Base-by-base conservation (phyloP, 352 stramenopile genomes). In the Pythium myriotylum region DNA sequence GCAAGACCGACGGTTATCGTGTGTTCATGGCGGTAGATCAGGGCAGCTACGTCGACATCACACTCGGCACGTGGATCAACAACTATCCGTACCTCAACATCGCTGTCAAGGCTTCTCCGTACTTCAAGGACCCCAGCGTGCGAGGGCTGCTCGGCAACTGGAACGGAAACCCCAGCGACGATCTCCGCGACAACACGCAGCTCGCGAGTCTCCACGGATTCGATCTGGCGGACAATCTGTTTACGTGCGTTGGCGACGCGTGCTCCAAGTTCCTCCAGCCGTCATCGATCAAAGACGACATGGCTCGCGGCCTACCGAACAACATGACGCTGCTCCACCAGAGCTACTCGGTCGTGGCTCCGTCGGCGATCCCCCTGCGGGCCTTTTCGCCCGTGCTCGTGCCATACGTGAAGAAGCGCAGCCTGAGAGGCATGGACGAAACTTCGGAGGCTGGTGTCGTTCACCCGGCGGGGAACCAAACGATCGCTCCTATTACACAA, bases 11-110 rank as follows among this genome's bases (percentile, higher is more conserved):
- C 14, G 59, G 62, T 6, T 77, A 74, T 33, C 70, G 70, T 23
- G 45, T 77, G 24, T 72, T 77, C 29, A 51, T 64, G 17, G 46
- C 27, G 17, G 52, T 47, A 16, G 62, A 77, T 41, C 46, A 69
- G 12, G 50, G 58, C 6, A 74, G 60, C 41, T 77, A 70, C 52
- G 66, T 77, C 17, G 70, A 77, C 42, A 43, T 77, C 12, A 70
- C 54, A 24, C 56, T 72, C 24, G 47, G 27, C 35, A 52, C 16
- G 35, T 74, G 60, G 65, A 63, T 64, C 47, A 62, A 70, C 54
- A 58, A 49, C 47, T 72, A 72, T 37, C 50, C 56, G 42, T 65
- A 63, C 37, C 57, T 77, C 27, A 73, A 77, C 42, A 45, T 77
- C 23, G 58, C 53, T 22, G 27, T 77, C 37, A 55, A 58, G 26